Percentiles rank a stretch among this genome's conserved stretches.
phyloP scores from a whole-genome alignment of 2,329 filamentous ascomycete species.

The Scedosporium boydii region DNA sequence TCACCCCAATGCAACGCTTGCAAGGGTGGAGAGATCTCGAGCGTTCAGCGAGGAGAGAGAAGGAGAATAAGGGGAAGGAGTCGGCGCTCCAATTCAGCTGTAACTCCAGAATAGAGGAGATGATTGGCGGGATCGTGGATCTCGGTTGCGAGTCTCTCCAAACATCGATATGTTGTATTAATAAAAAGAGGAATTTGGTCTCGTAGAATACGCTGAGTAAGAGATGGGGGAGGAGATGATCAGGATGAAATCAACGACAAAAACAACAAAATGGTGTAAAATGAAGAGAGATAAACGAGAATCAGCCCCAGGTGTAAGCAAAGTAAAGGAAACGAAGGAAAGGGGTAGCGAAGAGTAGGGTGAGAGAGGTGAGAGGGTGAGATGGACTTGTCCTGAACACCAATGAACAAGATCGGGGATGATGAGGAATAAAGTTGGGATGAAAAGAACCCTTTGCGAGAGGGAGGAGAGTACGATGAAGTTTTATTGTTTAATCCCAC shows the following conservation, averaged over 20 bases:
- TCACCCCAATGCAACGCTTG: neutral
- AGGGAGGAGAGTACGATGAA: neutral
- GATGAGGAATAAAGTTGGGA: neutral
- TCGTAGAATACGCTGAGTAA: neutral
- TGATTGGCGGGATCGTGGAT: neutral
- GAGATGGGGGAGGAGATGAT: neutral
- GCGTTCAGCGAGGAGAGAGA: neutral
- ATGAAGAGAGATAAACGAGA: neutral
- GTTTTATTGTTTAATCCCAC: neutral
- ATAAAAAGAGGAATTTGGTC: too few relatives aligned
- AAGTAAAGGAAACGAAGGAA: too few relatives aligned
- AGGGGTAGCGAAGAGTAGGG: too few relatives aligned
- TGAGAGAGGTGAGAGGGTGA: too few relatives aligned
- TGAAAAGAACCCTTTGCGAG: neutral
- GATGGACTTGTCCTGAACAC: too few relatives aligned
- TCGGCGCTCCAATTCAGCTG: neutral
- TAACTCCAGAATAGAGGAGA: neutral
- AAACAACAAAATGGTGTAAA: neutral
- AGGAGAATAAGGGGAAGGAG: neutral
- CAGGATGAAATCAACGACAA: neutral
- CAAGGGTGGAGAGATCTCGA: neutral
- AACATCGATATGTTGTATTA: neutral
- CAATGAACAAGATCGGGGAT: too few relatives aligned
- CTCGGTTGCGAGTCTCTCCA: neutral
- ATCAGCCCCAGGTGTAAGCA: neutral